A percentile compares a stretch with the other conserved stretches of the same genome.
Conservation (phyloP, 257 asterid genomes). For the Nicotiana paniculata region DNA sequence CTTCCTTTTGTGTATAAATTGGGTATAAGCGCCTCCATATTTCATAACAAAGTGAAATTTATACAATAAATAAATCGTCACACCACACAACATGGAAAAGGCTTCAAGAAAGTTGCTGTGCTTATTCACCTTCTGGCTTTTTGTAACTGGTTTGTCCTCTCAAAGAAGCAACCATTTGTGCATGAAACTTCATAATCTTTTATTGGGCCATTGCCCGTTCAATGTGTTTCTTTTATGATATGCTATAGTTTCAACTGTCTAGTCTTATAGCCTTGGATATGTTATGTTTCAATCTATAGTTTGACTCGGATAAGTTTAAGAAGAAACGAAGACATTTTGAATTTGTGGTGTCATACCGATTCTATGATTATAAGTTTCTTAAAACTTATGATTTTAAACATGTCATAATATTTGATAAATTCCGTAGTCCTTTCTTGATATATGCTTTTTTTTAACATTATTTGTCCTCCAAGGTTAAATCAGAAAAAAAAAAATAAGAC, state of each 20-base stretch:
- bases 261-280: too few species aligned
- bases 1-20: background rate
- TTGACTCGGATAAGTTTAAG: too few species aligned
- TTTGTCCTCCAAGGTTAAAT: background rate
- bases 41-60: background rate
- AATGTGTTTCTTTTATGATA: background rate
- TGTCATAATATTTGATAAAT: background rate
- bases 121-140: background rate
- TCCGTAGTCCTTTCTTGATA: background rate
- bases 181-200: background rate
- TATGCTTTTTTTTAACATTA: background rate
- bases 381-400: too few species aligned
- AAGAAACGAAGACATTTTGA: too few species aligned
- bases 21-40: background rate
- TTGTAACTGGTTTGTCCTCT: background rate
- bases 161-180: background rate
- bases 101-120: background rate
- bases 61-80: background rate
- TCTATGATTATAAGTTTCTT: too few species aligned
- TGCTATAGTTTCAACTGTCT: background rate
- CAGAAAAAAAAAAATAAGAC: background rate
- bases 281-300: background rate
- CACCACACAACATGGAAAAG: background rate
- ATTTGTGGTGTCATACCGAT: too few species aligned
- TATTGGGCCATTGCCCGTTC: background rate